phyloP scores from a whole-genome alignment of 2,329 filamentous ascomycete genomes.

The Fusarium mundagurra region DNA sequence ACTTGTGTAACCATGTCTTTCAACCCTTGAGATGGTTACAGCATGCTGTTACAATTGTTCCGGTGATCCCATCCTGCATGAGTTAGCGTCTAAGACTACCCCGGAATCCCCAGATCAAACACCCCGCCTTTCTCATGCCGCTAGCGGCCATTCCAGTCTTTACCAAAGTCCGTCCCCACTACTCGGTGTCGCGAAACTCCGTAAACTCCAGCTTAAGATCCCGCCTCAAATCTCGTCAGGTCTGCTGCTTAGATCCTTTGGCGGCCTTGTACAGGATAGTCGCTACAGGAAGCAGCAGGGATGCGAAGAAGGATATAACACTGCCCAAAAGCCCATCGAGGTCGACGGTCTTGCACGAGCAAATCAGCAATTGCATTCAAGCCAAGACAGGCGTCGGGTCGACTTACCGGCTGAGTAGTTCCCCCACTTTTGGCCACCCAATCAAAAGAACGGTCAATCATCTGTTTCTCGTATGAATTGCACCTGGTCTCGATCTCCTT shows the following conservation, averaged over 20 bases:
- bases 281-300: background rate
- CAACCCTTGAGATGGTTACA: background rate
- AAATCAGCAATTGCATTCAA: background rate
- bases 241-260: background rate
- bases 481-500: background rate
- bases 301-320: background rate
- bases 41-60: background rate
- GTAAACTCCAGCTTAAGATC: background rate
- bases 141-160: background rate
- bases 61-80: background rate
- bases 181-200: background rate
- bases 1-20: background rate
- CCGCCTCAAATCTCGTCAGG: background rate
- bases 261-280: background rate
- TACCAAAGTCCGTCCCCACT: background rate
- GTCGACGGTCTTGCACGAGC: background rate
- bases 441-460: background rate
- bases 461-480: background rate
- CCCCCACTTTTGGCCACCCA: background rate
- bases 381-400: too few species aligned
- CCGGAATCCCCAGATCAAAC: too few species aligned
- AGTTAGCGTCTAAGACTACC: too few species aligned
- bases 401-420: background rate
- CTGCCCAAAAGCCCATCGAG: background rate
- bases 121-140: too few species aligned